Evolutionary conservation across 176 grass and related monocot species (phyloP), one percentile per base, ranked within the genome.

Genomic region (Phyllostachys edulis): DNA sequence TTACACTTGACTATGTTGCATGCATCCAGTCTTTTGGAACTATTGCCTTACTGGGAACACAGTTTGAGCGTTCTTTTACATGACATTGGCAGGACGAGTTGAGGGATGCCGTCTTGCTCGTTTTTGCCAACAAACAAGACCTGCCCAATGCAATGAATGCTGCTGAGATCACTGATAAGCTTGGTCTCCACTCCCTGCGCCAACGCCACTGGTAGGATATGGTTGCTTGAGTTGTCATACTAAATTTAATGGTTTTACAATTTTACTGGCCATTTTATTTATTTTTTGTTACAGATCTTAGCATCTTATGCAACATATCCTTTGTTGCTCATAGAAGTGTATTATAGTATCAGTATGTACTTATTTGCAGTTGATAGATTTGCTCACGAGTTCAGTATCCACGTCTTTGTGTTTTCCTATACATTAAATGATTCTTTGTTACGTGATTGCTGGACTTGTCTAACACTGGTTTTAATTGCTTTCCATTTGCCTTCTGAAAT

Each of bases 51-150:
- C 29, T 34, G 1, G 38, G 18, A 5, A 9, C 37, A 63, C 39
- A n/a, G 57, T 77, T 85, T 87, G 80, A 83, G 32, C 17, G 2
- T 45, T 78, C 26, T 63, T 76, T 47, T 17, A 49, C 20, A 79
- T 84, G 76, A 1, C 54, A 78, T 85, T 80, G 34, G 12, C 47
- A 94, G 92, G 93, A 95, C 78, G 90, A 95, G 39, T 90, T 95
- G 85, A 92, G 93, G 85, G 93, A 95, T 82, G 93, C 90, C 39
- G 93, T 95, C 21, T 83, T 95, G 82, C 90, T 95, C 21, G 88
- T 95, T 67, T 95, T 95, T 34, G 90, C 90, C 45, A 95, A 95
- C 83, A 95, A 95, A 63, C 90, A 95, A 95, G 93, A 95, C 88
- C 88, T 95, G 36, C 90, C 93, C 18, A 95, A 92, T 79, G 93